These are phyloP conservation scores for Senna tora DNA, from an alignment of 306 rosid genomes.

Conservation along the genomic window DNA sequence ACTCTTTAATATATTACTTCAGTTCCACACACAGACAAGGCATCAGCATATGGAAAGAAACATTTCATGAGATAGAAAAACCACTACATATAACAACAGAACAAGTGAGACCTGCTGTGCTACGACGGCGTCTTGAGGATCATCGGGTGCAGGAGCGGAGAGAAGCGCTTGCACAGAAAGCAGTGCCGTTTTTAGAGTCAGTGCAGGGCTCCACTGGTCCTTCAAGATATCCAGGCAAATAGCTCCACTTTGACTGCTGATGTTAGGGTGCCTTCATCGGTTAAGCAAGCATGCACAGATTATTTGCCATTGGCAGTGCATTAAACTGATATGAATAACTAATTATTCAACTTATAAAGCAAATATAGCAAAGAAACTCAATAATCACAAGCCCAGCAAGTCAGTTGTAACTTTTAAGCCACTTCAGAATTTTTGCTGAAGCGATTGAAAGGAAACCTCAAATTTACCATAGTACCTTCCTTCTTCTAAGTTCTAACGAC, in stretches of 20 bases:
- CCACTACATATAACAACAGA: slow-evolving; percentile 12
- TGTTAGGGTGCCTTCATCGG: slow-evolving; percentile 94
- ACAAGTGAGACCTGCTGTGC: slow-evolving; percentile 79
- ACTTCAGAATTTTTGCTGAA: slow-evolving; percentile 8
- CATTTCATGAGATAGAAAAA: background rate
- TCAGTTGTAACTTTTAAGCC: background rate
- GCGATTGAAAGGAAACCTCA: slow-evolving; percentile 11
- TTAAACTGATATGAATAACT: slow-evolving; percentile 15
- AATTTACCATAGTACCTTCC: background rate
- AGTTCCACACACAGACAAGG: slow-evolving; percentile 7
- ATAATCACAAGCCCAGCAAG: background rate
- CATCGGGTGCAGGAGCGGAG: slow-evolving; percentile 97
- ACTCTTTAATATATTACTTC: slow-evolving; percentile 12
- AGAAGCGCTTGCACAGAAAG: slow-evolving; percentile 97
- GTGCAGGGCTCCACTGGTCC: slow-evolving; percentile 99
- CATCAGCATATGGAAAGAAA: slow-evolving; percentile 17
- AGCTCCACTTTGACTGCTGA: slow-evolving; percentile 99
- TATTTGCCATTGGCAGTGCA: slow-evolving; percentile 1
- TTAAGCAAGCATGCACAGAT: slow-evolving; percentile 27
- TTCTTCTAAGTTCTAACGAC: too few relatives aligned
- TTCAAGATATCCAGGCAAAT: slow-evolving; percentile 95
- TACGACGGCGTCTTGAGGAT: slow-evolving; percentile 99
- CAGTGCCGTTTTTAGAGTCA: slow-evolving; percentile 96
- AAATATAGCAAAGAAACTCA: background rate
- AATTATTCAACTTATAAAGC: slow-evolving; percentile 18